Evolutionary conservation across 257 asterid species (phyloP), one percentile per base, ranked within the genome.

Genomic region (Anisodus acutangulus): DNA sequence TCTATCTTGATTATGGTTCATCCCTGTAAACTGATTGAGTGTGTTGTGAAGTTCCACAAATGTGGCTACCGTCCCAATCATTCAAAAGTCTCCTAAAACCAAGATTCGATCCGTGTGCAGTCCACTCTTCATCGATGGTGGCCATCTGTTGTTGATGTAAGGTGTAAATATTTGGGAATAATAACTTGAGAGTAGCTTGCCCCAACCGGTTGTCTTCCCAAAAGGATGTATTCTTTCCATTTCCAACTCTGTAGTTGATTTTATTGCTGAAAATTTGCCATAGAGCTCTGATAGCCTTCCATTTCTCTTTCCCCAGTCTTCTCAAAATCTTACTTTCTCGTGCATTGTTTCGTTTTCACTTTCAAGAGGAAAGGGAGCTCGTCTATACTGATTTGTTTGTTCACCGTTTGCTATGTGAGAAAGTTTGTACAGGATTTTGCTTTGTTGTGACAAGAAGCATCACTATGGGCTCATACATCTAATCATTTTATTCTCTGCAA

Each of bases 401-500:
- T 78, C 26, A 13, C 82, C 43, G 6, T 26, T 78, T 76, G 22
- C 15, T 51, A 53, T 31, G 16, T 78, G 31, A 26, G 64, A 78
- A 10, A 22, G 53, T 6, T 78, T 53, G 5, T 78, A 22, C 66
- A 53, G 19, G 78, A 82, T 81, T 17, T 83, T 85, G 9, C 49
- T 66, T 60, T 67, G 74, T 84, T 78, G 54, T 53, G 63, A 31
- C 53, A 51, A 78, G 47, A 78, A 78, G 64, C 64, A 51, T 78
- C 60, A 78, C 31, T 78, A 54, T 53, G 66, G 49, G 22, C 5
- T 53, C 82, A 26, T 78, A 26, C 2, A 78, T 62, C 49, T 78
- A 26, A 31, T 78, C 22, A 15, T 78, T 13, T 31, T 51, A 51
- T 31, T 54, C 64, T 41, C 64, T 90, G 79, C 86, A 87, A 74